Percentiles rank a stretch among this genome's conserved stretches.
Conservation (phyloP, 1,284 basidiomycete species). For the Athelia sp. region DNA sequence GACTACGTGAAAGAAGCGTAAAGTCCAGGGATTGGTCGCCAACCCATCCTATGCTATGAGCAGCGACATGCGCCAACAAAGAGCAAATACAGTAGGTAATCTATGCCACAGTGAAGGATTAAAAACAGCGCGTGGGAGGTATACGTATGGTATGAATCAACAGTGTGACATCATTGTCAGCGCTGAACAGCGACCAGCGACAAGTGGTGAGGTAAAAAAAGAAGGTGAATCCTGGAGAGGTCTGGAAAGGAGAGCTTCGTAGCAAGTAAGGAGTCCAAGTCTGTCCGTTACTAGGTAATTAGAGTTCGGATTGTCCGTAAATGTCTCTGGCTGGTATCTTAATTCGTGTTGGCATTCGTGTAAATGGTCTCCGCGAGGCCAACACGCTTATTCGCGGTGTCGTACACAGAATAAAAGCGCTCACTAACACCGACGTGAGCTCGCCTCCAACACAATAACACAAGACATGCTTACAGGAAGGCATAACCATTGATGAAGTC, state of each 20-base stretch:
- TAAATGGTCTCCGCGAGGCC: constrained; percentile 14
- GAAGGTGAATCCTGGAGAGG: too few species aligned
- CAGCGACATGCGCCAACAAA: neutral
- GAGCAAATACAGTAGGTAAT: neutral
- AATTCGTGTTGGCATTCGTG: constrained; percentile 14
- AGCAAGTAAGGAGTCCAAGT: too few species aligned
- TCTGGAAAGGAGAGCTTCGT: too few species aligned
- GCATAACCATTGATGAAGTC: constrained; percentile 13
- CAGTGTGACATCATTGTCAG: too few species aligned
- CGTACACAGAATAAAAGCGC: constrained; percentile 15
- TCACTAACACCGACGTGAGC: constrained; percentile 9
- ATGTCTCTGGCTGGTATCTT: neutral
- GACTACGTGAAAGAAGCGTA: too few species aligned
- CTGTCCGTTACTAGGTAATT: too few species aligned
- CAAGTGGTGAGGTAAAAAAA: too few species aligned
- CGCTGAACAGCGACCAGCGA: too few species aligned
- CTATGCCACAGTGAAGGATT: neutral
- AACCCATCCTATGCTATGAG: too few species aligned
- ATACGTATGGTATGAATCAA: neutral
- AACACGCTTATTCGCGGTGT: constrained; percentile 15
- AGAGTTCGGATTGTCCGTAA: too few species aligned
- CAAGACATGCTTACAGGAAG: constrained; percentile 16
- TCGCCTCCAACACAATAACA: constrained; percentile 10
- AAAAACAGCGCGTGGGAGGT: neutral
- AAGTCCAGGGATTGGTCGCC: too few species aligned